Evolutionary conservation across 768 basidiomycete species (phyloP).

Genomic region (Tricholoma saponaceum): DNA sequence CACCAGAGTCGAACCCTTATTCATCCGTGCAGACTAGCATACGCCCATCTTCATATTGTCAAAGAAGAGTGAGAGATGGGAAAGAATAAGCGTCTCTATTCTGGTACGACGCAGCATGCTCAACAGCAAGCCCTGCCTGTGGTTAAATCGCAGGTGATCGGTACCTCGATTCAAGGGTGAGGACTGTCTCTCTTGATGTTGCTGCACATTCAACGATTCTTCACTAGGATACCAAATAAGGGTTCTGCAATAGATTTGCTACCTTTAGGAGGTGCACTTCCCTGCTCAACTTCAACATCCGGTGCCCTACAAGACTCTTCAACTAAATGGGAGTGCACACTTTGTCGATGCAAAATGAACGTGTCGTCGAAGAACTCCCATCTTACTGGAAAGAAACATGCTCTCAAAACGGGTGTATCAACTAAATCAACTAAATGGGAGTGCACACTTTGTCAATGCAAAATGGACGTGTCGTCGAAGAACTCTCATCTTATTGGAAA

Average conservation of each 20-base stretch:
- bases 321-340: background rate
- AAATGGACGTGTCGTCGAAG: background rate
- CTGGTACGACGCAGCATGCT: background rate
- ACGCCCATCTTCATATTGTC: background rate
- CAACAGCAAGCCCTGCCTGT: background rate
- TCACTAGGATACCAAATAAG: background rate
- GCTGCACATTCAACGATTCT: background rate
- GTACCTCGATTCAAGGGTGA: background rate
- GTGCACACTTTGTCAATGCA: background rate
- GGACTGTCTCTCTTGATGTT: background rate
- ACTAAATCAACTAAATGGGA: background rate
- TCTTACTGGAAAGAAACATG: background rate
- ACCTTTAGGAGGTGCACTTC: background rate
- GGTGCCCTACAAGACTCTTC: background rate
- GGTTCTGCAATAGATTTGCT: background rate
- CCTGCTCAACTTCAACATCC: background rate
- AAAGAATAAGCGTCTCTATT: background rate
- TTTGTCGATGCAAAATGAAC: background rate
- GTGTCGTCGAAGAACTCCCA: background rate
- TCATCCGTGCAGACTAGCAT: background rate
- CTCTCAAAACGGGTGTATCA: background rate
- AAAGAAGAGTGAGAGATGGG: background rate
- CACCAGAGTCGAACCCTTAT: background rate
- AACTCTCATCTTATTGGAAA: background rate
- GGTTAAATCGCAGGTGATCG: background rate